Percentiles rank a stretch among this genome's conserved stretches.
phyloP scores from a whole-genome alignment of 1,139 yeast genomes.

The Candida frijolesensis region DNA sequence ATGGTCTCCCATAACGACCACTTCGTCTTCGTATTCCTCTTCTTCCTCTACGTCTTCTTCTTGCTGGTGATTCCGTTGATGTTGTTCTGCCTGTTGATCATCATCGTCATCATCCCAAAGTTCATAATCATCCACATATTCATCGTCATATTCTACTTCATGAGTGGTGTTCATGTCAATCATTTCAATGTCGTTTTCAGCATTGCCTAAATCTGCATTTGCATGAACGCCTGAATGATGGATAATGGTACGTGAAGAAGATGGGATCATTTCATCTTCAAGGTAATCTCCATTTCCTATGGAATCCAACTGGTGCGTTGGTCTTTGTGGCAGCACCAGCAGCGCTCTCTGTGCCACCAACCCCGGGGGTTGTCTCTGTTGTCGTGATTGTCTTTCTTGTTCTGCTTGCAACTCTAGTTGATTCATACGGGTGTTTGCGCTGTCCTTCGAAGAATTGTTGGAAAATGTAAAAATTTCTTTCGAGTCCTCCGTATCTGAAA shows the following conservation, averaged over 20 bases:
- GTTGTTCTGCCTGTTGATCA: not conserved
- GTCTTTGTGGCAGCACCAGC: not conserved
- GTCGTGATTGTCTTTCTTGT: not conserved
- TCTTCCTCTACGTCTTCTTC: not conserved
- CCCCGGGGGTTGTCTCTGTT: not conserved
- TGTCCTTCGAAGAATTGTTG: conserved; percentile 5
- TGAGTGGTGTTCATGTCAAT: not conserved
- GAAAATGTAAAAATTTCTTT: conserved; percentile 10
- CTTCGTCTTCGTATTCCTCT: conserved; percentile 6
- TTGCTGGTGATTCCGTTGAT: not conserved
- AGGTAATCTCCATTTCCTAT: not conserved
- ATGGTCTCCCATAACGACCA: not conserved
- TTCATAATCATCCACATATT: conserved; percentile 31
- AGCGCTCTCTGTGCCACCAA: not conserved
- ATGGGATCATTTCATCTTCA: not conserved
- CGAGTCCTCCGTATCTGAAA: conserved; percentile 9
- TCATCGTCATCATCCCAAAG: conserved; percentile 26
- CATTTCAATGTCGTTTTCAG: conserved; percentile 1
- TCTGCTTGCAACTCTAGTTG: not conserved
- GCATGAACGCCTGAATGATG: not conserved
- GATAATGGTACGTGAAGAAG: not conserved
- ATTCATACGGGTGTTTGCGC: not conserved
- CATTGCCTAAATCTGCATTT: not conserved
- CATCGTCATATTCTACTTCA: conserved; percentile 23
- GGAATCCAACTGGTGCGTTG: not conserved